These are phyloP conservation scores for Penicillium sp. DNA, from an alignment of 2,329 filamentous ascomycete species.

Conservation along the genomic window DNA sequence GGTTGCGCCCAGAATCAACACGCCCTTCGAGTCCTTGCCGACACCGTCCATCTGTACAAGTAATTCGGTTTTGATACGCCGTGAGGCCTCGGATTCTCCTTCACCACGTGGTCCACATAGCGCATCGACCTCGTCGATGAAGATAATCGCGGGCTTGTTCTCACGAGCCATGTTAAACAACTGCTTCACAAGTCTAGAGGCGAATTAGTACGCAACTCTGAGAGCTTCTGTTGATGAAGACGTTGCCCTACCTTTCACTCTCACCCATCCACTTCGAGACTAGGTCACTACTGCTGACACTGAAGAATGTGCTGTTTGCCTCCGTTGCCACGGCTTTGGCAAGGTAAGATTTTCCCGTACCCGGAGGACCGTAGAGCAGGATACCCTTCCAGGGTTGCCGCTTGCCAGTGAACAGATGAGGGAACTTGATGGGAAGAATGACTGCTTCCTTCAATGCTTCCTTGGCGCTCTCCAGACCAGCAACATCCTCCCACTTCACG, in stretches of 20 bases:
- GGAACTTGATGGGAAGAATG: slow-evolving; percentile 95
- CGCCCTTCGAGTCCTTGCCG: slow-evolving; percentile 85
- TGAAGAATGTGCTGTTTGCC: slow-evolving; percentile 98
- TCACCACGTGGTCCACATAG: slow-evolving; percentile 86
- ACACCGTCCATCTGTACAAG: slow-evolving; percentile 99
- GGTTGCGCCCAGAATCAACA: slow-evolving; percentile 88
- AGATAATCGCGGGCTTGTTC: slow-evolving; percentile 96
- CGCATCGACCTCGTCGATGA: slow-evolving; percentile 96
- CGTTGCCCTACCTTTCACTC: slow-evolving; percentile 66
- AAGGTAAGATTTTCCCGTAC: slow-evolving; percentile 94
- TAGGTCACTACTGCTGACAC: slow-evolving; percentile 89
- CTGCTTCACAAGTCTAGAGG: slow-evolving; percentile 73
- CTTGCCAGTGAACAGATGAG: slow-evolving; percentile 90
- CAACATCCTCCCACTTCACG: slow-evolving; percentile 95
- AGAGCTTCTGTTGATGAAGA: background rate
- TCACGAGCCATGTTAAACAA: slow-evolving; percentile 96
- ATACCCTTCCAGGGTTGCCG: slow-evolving; percentile 98
- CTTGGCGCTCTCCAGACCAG: slow-evolving; percentile 85
- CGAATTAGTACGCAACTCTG: slow-evolving; percentile 8
- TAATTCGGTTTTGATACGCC: slow-evolving; percentile 96
- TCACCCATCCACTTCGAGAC: slow-evolving; percentile 99
- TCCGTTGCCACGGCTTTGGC: slow-evolving; percentile 97
- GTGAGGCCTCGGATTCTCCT: slow-evolving; percentile 92
- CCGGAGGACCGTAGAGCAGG: slow-evolving; percentile 85
- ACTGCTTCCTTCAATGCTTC: slow-evolving; percentile 97